Evolutionary conservation across 768 basidiomycete genomes (phyloP), one percentile per base, ranked within the genome.

Genomic region (Auricularia sp.): DNA sequence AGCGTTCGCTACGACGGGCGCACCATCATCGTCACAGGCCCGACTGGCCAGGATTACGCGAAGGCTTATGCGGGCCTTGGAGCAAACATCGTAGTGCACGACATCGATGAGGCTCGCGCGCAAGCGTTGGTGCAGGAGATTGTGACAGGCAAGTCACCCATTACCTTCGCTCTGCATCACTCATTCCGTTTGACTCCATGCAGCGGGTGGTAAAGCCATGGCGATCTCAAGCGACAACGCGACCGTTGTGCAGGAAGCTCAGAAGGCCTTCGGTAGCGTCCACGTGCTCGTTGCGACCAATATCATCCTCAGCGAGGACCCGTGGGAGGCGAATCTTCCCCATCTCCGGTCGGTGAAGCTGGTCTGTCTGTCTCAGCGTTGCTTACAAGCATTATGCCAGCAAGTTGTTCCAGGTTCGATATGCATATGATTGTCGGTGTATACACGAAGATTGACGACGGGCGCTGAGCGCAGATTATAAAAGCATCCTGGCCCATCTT

Each of bases 401-500:
- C 39, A 8, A 7, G 13, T 7, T 42, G 39, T 42, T 42, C 39
- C 7, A 42, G 13, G 39, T 42, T 7, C 39, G 39, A 8, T 14
- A 8, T 42, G 13, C 39, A 8, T 42, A 68, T 29, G 29, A 29
- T 29, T 29, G 98, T 96, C 96, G 95, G 98, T 73, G 77, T 87
- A 63, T 94, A 98, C 42, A 78, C 95, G 67, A 83, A 86, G 59
- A 84, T 97, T 34, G 94, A 98, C 75, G 81, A 98, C 39, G 81
- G 88, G 62, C 90, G 90, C 8, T 96, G 96, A 13, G 98, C 86
- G 79, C 93, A 93, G 90, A 94, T 92, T 68, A 88, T 85, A 35
- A 91, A 96, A 72, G 97, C 96, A 4, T 89, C 92, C 33, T 99
- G 97, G 97, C 94, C 95, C 0, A 78, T 92, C 70, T 98, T 99